Conservation (phyloP, 345 rosid genomes). For the Populus davidiana region DNA sequence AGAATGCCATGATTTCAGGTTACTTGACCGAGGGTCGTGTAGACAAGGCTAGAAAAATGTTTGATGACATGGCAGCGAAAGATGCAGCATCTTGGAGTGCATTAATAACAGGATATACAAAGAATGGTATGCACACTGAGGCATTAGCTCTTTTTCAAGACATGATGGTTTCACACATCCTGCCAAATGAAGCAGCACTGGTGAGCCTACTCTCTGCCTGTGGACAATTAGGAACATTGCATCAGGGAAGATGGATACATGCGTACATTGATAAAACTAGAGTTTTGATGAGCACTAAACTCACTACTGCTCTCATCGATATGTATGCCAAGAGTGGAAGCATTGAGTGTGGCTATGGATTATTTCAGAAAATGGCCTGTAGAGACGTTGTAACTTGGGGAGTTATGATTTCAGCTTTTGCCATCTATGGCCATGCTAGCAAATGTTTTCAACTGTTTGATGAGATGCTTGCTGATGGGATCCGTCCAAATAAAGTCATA, state of each 20-base stretch:
- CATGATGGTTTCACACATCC: constrained; percentile 14
- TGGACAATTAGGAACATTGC: constrained; percentile 15
- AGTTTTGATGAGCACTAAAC: constrained; percentile 9
- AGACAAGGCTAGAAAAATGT: constrained; percentile 9
- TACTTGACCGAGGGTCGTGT: constrained; percentile 2
- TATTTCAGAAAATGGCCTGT: constrained; percentile 9
- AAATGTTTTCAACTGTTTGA: constrained; percentile 16
- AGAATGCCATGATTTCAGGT: constrained; percentile 16
- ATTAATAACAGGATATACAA: constrained; percentile 8
- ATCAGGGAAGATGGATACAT: constrained; percentile 32
- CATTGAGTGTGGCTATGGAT: constrained; percentile 9
- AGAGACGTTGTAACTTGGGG: constrained; percentile 25
- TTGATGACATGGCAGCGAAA: neutral
- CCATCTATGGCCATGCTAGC: constrained; percentile 12
- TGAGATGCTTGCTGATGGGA: constrained; percentile 21
- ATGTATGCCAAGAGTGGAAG: constrained; percentile 24
- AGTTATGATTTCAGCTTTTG: constrained; percentile 21
- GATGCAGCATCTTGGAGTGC: constrained; percentile 17
- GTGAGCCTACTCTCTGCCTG: constrained; percentile 26
- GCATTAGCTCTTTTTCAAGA: constrained; percentile 26
- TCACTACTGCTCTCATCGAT: constrained; percentile 16
- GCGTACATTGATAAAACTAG: constrained; percentile 10
- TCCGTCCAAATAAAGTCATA: constrained; percentile 16
- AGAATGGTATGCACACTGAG: constrained; percentile 13
- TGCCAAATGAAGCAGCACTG: constrained; percentile 25